These are phyloP conservation scores for Lactarius vividus DNA, from an alignment of 768 basidiomycete genomes.

Conservation along the genomic window DNA sequence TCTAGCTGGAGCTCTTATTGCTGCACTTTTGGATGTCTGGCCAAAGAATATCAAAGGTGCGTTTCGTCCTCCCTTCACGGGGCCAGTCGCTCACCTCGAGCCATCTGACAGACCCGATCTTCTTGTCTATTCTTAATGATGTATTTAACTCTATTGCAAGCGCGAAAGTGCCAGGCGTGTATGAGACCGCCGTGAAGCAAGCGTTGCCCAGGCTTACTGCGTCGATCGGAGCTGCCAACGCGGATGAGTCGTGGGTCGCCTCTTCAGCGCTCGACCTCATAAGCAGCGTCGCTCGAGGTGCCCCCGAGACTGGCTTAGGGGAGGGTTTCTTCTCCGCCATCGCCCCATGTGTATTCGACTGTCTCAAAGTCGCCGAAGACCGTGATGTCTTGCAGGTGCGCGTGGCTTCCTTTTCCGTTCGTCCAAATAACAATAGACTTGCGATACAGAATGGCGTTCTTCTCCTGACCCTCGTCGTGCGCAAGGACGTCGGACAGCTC, in stretches of 20 bases:
- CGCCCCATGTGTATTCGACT: conserved; percentile 71
- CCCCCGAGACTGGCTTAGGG: conserved; percentile 62
- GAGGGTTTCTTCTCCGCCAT: conserved; percentile 76
- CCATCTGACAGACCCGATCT: conserved; percentile 70
- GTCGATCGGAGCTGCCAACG: conserved; percentile 56
- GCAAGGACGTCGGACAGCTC: conserved; percentile 84
- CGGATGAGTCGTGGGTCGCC: conserved; percentile 70
- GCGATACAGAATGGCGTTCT: conserved; percentile 67
- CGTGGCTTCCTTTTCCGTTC: neutral
- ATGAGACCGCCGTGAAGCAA: conserved; percentile 67
- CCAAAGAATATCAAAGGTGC: conserved; percentile 81
- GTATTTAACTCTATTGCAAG: conserved; percentile 65
- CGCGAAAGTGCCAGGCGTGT: conserved; percentile 57
- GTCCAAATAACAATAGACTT: conserved; percentile 1
- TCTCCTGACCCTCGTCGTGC: conserved; percentile 78
- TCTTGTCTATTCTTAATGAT: conserved; percentile 35
- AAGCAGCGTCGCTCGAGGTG: conserved; percentile 66
- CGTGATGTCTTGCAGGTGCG: conserved; percentile 77
- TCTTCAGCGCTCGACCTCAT: conserved; percentile 82
- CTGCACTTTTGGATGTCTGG: conserved; percentile 78
- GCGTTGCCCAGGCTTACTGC: conserved; percentile 71
- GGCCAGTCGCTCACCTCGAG: neutral
- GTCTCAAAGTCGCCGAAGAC: conserved; percentile 71
- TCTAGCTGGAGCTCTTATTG: conserved; percentile 61
- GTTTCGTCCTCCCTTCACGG: conserved; percentile 16